Percentiles rank a stretch among this genome's conserved stretches.
Evolutionary conservation across 1,284 basidiomycete genomes (phyloP).

Genomic region (Pterulicium gracile): DNA sequence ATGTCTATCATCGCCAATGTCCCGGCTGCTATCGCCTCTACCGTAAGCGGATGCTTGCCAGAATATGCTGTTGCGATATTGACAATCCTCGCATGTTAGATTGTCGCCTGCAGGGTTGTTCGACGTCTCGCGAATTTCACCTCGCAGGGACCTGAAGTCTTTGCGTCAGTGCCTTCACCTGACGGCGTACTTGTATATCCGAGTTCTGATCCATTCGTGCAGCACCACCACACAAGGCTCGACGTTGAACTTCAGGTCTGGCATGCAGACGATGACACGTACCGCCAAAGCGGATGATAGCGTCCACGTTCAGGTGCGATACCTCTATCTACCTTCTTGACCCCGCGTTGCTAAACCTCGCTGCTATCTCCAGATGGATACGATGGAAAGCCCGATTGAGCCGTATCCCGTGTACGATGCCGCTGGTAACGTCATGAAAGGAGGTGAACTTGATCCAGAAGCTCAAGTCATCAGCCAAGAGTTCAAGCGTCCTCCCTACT

Average conservation of each 20-base stretch:
- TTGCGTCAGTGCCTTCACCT: conserved; percentile 11
- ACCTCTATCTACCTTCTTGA: conserved; percentile 4
- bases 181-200: conserved; percentile 3
- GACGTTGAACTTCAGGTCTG: conserved; percentile 31
- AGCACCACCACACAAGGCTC: conserved; percentile 29
- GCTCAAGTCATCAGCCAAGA: conserved; percentile 44
- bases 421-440: conserved; percentile 31
- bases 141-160: conserved; percentile 37
- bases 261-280: conserved; percentile 16
- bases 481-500: conserved; percentile 53
- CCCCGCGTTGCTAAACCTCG: not conserved
- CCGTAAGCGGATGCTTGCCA: conserved; percentile 27
- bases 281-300: conserved; percentile 24
- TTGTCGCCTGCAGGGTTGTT: conserved; percentile 61
- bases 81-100: conserved; percentile 26
- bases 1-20: conserved; percentile 71
- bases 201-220: conserved; percentile 8
- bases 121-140: conserved; percentile 54
- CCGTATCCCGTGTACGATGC: conserved; percentile 38
- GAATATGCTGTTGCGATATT: conserved; percentile 6
- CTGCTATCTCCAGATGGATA: conserved; percentile 10
- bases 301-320: conserved; percentile 36
- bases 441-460: conserved; percentile 40
- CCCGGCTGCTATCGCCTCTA: conserved; percentile 57
- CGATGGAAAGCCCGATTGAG: conserved; percentile 33